Evolutionary conservation across 495 filamentous ascomycete species (phyloP).

Genomic region (Hypoxylon perforatum): DNA sequence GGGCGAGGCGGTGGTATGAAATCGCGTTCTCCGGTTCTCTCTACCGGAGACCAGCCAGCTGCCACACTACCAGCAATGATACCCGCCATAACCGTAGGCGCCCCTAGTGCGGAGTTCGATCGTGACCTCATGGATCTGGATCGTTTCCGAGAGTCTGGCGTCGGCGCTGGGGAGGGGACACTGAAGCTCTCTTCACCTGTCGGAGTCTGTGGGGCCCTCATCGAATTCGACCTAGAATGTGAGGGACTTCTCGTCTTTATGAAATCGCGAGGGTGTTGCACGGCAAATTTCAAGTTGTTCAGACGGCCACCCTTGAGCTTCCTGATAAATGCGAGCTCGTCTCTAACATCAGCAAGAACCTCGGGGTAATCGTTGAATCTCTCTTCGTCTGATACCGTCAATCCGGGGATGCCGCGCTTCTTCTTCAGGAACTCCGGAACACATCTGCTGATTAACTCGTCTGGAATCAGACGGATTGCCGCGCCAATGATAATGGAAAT

Average conservation of each 20-base stretch:
- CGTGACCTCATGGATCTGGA: slow-evolving; percentile 77
- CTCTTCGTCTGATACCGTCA: slow-evolving; percentile 78
- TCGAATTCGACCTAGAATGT: slow-evolving; percentile 75
- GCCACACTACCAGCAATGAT: slow-evolving; percentile 86
- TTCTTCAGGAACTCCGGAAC: slow-evolving; percentile 75
- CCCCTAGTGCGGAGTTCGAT: slow-evolving; percentile 86
- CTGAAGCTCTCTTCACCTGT: slow-evolving; percentile 64
- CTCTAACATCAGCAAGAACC: slow-evolving; percentile 77
- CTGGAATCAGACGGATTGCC: slow-evolving; percentile 69
- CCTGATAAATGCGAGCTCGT: slow-evolving; percentile 89
- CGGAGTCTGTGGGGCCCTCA: slow-evolving; percentile 71
- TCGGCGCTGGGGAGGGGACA: slow-evolving; percentile 64
- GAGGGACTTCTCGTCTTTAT: slow-evolving; percentile 79
- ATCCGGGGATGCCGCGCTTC: slow-evolving; percentile 61
- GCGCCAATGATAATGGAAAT: slow-evolving; percentile 81
- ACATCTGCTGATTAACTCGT: slow-evolving; percentile 70
- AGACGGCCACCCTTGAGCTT: slow-evolving; percentile 91
- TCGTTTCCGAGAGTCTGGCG: slow-evolving; percentile 78
- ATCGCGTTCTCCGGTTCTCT: slow-evolving; percentile 53
- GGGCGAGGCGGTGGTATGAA: slow-evolving; percentile 40
- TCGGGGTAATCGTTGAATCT: slow-evolving; percentile 76
- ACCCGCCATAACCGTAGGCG: slow-evolving; percentile 85
- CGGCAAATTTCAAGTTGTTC: slow-evolving; percentile 84
- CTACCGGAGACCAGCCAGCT: slow-evolving; percentile 56
- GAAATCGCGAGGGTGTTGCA: slow-evolving; percentile 81